Evolutionary conservation across 2,329 filamentous ascomycete species (phyloP), one percentile per base, ranked within the genome.

Genomic region (Ustulina deusta): DNA sequence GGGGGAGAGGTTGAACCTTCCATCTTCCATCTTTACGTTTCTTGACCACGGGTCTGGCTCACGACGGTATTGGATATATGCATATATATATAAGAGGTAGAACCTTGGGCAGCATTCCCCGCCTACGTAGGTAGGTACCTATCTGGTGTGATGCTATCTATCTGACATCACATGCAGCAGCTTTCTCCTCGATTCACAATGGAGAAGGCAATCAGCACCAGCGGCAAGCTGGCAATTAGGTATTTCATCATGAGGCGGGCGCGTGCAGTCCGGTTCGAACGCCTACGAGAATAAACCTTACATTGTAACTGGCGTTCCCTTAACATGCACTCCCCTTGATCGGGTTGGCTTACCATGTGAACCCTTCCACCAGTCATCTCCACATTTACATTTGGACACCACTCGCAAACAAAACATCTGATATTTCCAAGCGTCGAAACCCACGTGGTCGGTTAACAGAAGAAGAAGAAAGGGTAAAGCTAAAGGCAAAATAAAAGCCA

Each of bases 381-480:
- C 49, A 46, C 42, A 46, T 25, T 56, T 42, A 49, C 46, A 49
- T 49, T 56, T 42, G 7, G 17, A 29, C 34, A 17, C 32, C 51
- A 38, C 51, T 54, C 20, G 25, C 27, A 17, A 51, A n/a, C 6
- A n/a, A 17, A 51, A n/a, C 6, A n/a, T 44, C 40, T 17, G 15
- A 15, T 44, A 34, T n/a, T 17, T 51, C 17, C 13, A 49, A 11
- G 13, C 46, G 15, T 20, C 40, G n/a, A 40, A 17, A 17, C 36
- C 15, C 2, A 44, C 5, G 17, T 2, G 40, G 9, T 27, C 15
- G 15, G n/a, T 51, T 32, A 20, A 44, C 6, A 17, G 7, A 17
- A 4, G 6, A 38, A 27, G 13, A 29, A 42, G 2, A 42, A 13
- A 42, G 22, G 32, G 7, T 10, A 11, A n/a, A 29, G 38, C 3